A percentile compares a stretch with the other conserved stretches of the same genome.
Evolutionary conservation across 441 rosid species (phyloP).

Genomic region (Gossypium gossypioides): DNA sequence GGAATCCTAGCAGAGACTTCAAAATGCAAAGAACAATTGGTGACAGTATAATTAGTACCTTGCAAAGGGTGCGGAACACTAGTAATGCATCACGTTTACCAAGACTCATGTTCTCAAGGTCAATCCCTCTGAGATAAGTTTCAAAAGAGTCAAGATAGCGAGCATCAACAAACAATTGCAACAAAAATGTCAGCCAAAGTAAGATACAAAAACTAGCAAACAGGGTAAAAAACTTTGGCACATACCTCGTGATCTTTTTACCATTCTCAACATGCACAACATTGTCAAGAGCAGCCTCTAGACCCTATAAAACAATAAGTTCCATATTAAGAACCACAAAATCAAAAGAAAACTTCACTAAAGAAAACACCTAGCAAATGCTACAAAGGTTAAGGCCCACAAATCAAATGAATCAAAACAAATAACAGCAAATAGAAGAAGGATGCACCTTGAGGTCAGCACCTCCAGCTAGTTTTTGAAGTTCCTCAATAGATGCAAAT

Average conservation of each 20-base stretch:
- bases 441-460: slow-evolving; percentile 85
- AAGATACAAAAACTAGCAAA: slow-evolving; percentile 12
- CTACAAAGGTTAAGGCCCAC: neutral
- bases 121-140: slow-evolving; percentile 58
- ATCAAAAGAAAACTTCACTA: slow-evolving; percentile 7
- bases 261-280: slow-evolving; percentile 97
- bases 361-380: neutral
- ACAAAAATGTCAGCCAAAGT: slow-evolving; percentile 4
- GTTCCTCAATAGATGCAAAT: slow-evolving; percentile 93
- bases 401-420: neutral
- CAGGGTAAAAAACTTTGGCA: slow-evolving; percentile 20
- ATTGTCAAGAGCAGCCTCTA: slow-evolving; percentile 98
- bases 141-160: slow-evolving; percentile 14
- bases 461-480: slow-evolving; percentile 89
- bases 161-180: slow-evolving; percentile 11
- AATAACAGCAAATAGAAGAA: slow-evolving; percentile 4
- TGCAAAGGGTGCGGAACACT: slow-evolving; percentile 96
- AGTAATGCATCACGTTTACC: slow-evolving; percentile 91
- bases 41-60: slow-evolving; percentile 40
- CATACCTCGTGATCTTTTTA: slow-evolving; percentile 71
- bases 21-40: slow-evolving; percentile 18
- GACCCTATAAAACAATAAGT: slow-evolving; percentile 46
- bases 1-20: slow-evolving; percentile 15
- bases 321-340: slow-evolving; percentile 14
- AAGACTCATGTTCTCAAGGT: slow-evolving; percentile 88